phyloP scores from a whole-genome alignment of 2,329 filamentous ascomycete species.

The Alternaria burnsii region DNA sequence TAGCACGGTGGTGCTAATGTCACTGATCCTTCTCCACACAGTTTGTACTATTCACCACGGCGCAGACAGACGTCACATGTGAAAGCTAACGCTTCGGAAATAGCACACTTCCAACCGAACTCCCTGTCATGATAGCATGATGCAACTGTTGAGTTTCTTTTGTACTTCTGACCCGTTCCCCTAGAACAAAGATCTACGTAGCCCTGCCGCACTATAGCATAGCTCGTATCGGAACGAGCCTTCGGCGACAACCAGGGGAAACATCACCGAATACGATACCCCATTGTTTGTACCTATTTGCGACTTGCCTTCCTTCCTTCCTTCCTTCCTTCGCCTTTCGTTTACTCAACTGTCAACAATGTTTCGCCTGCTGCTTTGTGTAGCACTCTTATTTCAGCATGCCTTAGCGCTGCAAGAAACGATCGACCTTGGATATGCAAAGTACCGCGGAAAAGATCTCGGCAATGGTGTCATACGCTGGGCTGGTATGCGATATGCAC shows the following conservation, averaged over 20 bases:
- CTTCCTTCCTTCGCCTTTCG: neutral
- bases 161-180: neutral
- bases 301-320: neutral
- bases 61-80: neutral
- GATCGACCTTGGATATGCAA: constrained; percentile 73
- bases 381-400: constrained; percentile 33
- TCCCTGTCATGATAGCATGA: constrained; percentile 7
- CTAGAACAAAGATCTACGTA: constrained; percentile 7
- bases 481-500: constrained; percentile 77
- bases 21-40: neutral
- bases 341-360: constrained; percentile 19
- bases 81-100: constrained; percentile 1
- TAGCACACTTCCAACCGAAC: neutral
- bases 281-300: neutral
- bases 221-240: constrained; percentile 4
- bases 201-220: constrained; percentile 5
- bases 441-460: constrained; percentile 66
- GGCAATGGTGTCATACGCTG: constrained; percentile 71
- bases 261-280: constrained; percentile 4
- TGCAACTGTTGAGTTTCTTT: constrained; percentile 1
- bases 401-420: constrained; percentile 48
- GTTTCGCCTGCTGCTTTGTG: constrained; percentile 33
- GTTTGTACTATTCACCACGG: neutral
- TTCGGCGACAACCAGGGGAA: constrained; percentile 3
- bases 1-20: constrained; percentile 5